Evolutionary conservation across 768 basidiomycete species (phyloP), one percentile per base, ranked within the genome.

Genomic region (Serendipita sp.): DNA sequence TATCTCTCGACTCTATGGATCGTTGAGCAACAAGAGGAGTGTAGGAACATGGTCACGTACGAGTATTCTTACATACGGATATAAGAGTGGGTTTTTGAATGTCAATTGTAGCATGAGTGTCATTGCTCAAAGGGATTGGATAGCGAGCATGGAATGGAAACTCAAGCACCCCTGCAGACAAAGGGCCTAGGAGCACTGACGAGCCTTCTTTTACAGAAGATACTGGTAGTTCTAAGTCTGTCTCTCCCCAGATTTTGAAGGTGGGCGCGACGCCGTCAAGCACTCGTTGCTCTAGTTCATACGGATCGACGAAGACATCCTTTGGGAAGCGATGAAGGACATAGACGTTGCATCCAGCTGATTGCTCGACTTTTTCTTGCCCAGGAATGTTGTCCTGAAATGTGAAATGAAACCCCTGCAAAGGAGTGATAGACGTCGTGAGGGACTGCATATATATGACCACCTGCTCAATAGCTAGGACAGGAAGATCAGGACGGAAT

Each of bases 131-230:
- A 45, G 75, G 76, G 48, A 67, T 64, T 30, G 75, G 75, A 66
- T 81, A 81, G 13, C 79, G 76, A 16, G 74, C 74, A 67, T 81
- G 79, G 46, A 81, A 63, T 5, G 79, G 80, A 3, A 81, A 65
- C 28, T 76, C 72, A 28, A 78, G 63, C 66, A 53, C 5, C 15
- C 35, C 10, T 5, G 53, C 18, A 45, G 44, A 37, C 46, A 53
- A 3, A 72, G 70, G 2, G 71, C 70, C 41, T 72, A 79, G 30
- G 45, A 78, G 71, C 35, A 77, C 63, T 3, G 69, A 69, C 1
- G 70, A 68, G 65, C 68, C 68, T 1, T 67, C 51, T 34, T 72
- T 65, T 1, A 78, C 72, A 28, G 75, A 76, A 16, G 72, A 74
- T 15, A 76, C 73, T 35, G 80, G 79, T 16, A 74, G 73, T 67